These are phyloP conservation scores for Aspergillus sp. DNA, from an alignment of 2,329 filamentous ascomycete genomes.

Conservation along the genomic window DNA sequence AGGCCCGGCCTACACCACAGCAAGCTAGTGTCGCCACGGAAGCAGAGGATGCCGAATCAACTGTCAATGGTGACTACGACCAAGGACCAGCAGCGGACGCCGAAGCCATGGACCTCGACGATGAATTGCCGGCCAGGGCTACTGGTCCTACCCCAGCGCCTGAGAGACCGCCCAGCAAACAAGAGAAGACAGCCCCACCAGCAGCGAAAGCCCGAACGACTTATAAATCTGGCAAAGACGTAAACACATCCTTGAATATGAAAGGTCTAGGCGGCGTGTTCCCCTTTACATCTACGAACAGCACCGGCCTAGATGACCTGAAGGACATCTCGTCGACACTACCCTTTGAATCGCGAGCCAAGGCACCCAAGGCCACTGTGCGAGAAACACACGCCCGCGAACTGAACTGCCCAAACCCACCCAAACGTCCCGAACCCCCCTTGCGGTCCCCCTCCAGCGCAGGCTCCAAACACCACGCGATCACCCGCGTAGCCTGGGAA, in stretches of 20 bases:
- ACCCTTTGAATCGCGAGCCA: constrained; percentile 62
- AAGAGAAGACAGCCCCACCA: constrained; percentile 18
- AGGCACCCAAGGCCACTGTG: constrained; percentile 47
- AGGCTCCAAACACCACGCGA: constrained; percentile 38
- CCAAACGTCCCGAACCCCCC: constrained; percentile 52
- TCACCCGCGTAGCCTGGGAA: constrained; percentile 55
- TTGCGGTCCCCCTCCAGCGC: constrained; percentile 22
- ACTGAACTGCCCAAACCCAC: constrained; percentile 57
- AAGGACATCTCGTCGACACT: constrained; percentile 58
- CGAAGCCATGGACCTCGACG: constrained; percentile 55
- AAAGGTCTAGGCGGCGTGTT: constrained; percentile 55
- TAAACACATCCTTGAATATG: constrained; percentile 47
- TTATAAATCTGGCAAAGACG: constrained; percentile 19
- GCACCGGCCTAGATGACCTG: constrained; percentile 56
- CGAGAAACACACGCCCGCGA: constrained; percentile 40
- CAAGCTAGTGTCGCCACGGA: constrained; percentile 44
- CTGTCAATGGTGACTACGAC: constrained; percentile 29
- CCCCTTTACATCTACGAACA: constrained; percentile 53
- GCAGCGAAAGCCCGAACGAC: constrained; percentile 16
- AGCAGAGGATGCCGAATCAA: constrained; percentile 43
- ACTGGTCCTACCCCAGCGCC: constrained; percentile 8
- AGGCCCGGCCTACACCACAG: constrained; percentile 36
- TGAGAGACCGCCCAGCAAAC: constrained; percentile 14
- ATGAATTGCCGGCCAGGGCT: constrained; percentile 33
- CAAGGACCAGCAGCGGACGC: constrained; percentile 26